phyloP scores from a whole-genome alignment of 2,329 filamentous ascomycete species.

The Cyphellophora europaea region DNA sequence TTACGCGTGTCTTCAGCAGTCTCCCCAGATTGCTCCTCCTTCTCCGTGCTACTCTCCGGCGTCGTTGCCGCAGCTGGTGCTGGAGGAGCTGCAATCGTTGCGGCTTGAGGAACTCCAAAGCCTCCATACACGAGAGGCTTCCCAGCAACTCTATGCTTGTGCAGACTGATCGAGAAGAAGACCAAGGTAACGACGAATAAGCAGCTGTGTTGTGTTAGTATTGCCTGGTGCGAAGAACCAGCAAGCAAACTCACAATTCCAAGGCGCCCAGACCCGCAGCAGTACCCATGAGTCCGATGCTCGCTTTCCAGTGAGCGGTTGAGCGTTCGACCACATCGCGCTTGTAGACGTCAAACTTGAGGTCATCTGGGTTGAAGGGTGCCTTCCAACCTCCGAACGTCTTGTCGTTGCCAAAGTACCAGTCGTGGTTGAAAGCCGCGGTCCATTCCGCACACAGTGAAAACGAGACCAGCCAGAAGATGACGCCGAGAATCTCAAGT shows the following conservation, averaged over 20 bases:
- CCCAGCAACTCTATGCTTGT: constrained; percentile 6
- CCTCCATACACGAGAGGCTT: too few relatives aligned
- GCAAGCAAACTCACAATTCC: constrained; percentile 12
- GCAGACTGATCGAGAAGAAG: constrained; percentile 12
- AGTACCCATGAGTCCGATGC: constrained; percentile 13
- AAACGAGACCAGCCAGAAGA: constrained; percentile 16
- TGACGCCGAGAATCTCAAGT: constrained; percentile 13
- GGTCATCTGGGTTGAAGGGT: constrained; percentile 7
- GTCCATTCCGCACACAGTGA: constrained; percentile 12
- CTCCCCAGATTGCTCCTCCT: too few relatives aligned
- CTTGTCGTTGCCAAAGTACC: constrained; percentile 3
- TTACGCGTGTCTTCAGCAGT: too few relatives aligned
- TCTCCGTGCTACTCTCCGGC: too few relatives aligned
- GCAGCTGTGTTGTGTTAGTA: too few relatives aligned
- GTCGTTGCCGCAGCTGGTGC: background rate
- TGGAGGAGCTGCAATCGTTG: too few relatives aligned
- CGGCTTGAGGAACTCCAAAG: too few relatives aligned
- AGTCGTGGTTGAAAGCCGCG: constrained; percentile 5
- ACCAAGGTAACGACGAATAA: constrained; percentile 13
- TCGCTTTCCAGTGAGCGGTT: constrained; percentile 8
- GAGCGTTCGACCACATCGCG: constrained; percentile 5
- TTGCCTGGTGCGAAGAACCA: too few relatives aligned
- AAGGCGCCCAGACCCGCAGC: constrained; percentile 13
- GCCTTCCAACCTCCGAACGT: constrained; percentile 10
- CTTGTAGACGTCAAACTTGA: constrained; percentile 2